Base-by-base conservation (phyloP, 495 filamentous ascomycete species). In the Penicillium manginii region DNA sequence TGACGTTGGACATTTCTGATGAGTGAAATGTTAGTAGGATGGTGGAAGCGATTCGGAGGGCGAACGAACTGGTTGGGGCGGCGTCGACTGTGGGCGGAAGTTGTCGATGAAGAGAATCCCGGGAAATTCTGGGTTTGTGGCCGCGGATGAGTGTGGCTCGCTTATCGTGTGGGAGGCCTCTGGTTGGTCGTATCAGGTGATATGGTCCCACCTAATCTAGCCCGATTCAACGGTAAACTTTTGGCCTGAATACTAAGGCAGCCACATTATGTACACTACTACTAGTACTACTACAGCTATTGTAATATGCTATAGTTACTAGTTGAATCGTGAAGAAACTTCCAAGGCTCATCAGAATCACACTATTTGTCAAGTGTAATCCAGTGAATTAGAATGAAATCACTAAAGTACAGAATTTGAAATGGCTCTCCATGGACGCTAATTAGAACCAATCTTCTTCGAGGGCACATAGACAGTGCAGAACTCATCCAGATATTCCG, bases 1-100 rank as follows among this genome's bases (percentile, higher is more conserved):
- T 45, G 67, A 72, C 70, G 74, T 84, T 84, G 81, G 89, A 89
- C 90, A 92, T 93, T 84, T 84, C 83, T 87, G 71, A 33, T 49
- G n/a, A 17, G 26, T 54, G 65, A 39, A n/a, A 39, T 43, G 40
- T 73, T 66, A 71, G 65, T 26, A 33, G 4, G 32, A 26, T 19
- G 46, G 11, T 22, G 2, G 15, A 14, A 35, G 21, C 31, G 11
- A 40, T 43, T 33, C 42, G 23, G n/a, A 42, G 57, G 12, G 26
- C 48, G 46, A 78, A 78, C 77, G 74, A 62, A 77, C 74, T 77
- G 75, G 62, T 70, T 64, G 69, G 65, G 73, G 57, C 64, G 67
- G 61, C 54, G 73, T 73, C 73, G 77, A 75, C 72, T 72, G 75
- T 74, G 71, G 75, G 75, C 73, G 70, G 70, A 69, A 60, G 67